Evolutionary conservation across 2,329 filamentous ascomycete genomes (phyloP).

Genomic region (Pseudonectria buxi): DNA sequence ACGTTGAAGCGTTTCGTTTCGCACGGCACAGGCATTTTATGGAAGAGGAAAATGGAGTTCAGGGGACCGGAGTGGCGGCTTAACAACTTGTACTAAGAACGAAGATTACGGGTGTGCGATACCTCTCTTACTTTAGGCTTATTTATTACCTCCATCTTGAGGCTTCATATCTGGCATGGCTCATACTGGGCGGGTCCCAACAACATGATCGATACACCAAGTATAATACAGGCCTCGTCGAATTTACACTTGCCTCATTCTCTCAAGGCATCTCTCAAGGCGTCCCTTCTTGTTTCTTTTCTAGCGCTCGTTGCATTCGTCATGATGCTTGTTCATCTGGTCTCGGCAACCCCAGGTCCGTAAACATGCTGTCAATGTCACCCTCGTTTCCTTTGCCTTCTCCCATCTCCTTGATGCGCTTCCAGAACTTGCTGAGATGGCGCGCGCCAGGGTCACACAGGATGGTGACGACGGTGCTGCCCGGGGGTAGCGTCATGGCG

Average conservation of each 20-base stretch:
- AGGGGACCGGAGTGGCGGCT: constrained; percentile 18
- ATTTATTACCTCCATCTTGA: no score
- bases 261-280: no score
- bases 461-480: constrained; percentile 70
- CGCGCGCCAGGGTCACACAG: constrained; percentile 77
- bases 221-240: no score
- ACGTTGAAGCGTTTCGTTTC: constrained; percentile 14
- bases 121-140: constrained; percentile 9
- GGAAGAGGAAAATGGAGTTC: constrained; percentile 18
- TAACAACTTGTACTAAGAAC: constrained; percentile 16
- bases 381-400: constrained; percentile 48
- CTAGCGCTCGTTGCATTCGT: no score
- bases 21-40: constrained; percentile 7
- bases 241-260: no score
- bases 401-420: constrained; percentile 60
- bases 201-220: no score
- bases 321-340: constrained; percentile 1
- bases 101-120: constrained; percentile 16
- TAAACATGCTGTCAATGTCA: constrained; percentile 39
- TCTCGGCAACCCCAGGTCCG: constrained; percentile 39
- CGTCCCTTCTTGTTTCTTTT: no score
- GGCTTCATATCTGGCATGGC: no score
- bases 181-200: no score
- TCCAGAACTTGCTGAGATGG: constrained; percentile 83
- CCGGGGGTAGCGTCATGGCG: constrained; percentile 54